Percentiles rank a stretch among this genome's conserved stretches.
Evolutionary conservation across 352 stramenopile species (phyloP).

Genomic region (Pythium aristosporum): DNA sequence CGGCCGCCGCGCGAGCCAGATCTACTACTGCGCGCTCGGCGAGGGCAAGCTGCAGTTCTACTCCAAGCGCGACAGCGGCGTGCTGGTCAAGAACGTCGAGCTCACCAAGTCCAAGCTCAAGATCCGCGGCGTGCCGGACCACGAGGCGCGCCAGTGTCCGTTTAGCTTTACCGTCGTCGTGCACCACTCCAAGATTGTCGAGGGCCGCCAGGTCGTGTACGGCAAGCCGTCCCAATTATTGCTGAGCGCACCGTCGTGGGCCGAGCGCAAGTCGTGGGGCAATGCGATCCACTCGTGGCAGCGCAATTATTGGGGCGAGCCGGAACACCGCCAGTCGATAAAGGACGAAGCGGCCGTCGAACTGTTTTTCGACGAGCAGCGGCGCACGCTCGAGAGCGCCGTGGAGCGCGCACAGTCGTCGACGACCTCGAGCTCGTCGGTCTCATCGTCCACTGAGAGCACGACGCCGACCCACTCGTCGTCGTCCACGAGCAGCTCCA

Average conservation of each 20-base stretch:
- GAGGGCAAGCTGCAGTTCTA: conserved; percentile 79
- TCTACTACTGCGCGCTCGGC: conserved; percentile 80
- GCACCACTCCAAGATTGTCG: conserved; percentile 70
- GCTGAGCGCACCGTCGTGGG: conserved; percentile 68
- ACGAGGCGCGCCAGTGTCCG: conserved; percentile 65
- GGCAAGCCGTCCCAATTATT: conserved; percentile 57
- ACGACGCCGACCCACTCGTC: conserved; percentile 20
- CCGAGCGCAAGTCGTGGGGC: conserved; percentile 81
- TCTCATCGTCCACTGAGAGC: conserved; percentile 20
- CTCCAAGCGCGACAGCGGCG: conserved; percentile 55
- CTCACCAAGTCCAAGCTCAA: conserved; percentile 79
- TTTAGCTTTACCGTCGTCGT: conserved; percentile 77
- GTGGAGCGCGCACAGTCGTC: conserved; percentile 11
- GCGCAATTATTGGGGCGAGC: conserved; percentile 84
- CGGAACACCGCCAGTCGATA: conserved; percentile 49
- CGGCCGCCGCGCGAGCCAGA: conserved; percentile 43
- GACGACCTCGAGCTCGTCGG: conserved; percentile 6
- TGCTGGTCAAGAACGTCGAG: conserved; percentile 60
- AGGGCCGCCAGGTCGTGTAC: conserved; percentile 62
- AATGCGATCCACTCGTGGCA: conserved; percentile 88
- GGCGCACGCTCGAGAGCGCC: conserved; percentile 35
- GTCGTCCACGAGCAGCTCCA: conserved; percentile 18
- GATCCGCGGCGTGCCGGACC: conserved; percentile 69
- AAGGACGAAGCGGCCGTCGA: conserved; percentile 62
- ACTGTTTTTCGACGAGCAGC: conserved; percentile 73